Base-by-base conservation (phyloP, 805 yeast genomes). In the Metschnikowia dekortorum region DNA sequence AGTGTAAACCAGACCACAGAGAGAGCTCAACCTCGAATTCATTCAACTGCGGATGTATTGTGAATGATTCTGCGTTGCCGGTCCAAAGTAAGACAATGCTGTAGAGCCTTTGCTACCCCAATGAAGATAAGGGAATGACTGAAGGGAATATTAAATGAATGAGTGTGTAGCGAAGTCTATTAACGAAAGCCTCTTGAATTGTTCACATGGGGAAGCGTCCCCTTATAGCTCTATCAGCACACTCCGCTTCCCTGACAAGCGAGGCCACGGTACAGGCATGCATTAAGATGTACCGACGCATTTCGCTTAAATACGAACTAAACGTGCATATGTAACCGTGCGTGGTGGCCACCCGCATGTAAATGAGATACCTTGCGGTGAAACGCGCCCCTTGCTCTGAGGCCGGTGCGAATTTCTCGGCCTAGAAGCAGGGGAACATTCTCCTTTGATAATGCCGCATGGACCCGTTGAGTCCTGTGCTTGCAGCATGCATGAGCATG, bases 301-400 rank as follows among this genome's bases (percentile, higher is more conserved):
- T 14, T 6, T 33, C 45, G 45, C 45, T 34, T 33, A 42, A 33
- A 33, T 33, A 42, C 31, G 45, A 42, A 42, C 45, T 42, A 42
- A 42, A 42, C 45, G 38, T 34, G 45, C 45, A 42, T 42, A 42
- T 33, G 45, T 34, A 42, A 13, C 38, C 11, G 30, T 42, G 18
- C 31, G 26, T 22, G 38, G 45, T 42, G 38, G 36, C 30, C 31
- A 42, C 37, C 13, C 45, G 38, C 31, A 33, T 33, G 30, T 14
- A 32, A 11, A 13, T 18, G 22, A 42, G 45, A 42, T 42, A 11
- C 16, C 38, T 42, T 14, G 37, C 9, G 13, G 34, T 26, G n/a
- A 14, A 7, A n/a, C 6, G 4, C 30, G 34, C 14, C 38, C 22
- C 45, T 32, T 42, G 31, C 6, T 26, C 8, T 22, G 38, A 13